Conservation (phyloP, 2,329 filamentous ascomycete species). For the Xylaria sp. region DNA sequence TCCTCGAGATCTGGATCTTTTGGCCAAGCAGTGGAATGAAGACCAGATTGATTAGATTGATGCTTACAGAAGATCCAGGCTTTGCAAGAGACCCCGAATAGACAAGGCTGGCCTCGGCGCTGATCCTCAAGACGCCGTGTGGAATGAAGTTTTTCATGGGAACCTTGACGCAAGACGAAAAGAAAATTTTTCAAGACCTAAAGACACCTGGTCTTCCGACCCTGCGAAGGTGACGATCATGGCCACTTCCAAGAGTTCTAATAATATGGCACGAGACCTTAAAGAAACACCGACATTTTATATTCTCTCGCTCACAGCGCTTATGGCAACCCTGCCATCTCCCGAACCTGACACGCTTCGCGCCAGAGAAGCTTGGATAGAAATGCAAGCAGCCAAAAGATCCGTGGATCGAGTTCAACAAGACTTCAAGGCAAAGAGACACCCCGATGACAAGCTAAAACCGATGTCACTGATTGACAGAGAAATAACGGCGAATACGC, state of each 20-base stretch:
- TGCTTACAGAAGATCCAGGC: slow-evolving; percentile 13
- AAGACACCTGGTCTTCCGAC: slow-evolving; percentile 22
- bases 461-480: not conserved
- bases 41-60: not conserved
- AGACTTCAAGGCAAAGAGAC: not conserved
- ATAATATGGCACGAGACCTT: not conserved
- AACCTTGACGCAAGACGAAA: slow-evolving; percentile 19
- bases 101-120: slow-evolving; percentile 30
- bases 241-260: not conserved
- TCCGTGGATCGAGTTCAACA: not conserved
- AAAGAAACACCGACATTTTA: not conserved
- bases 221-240: slow-evolving; percentile 15
- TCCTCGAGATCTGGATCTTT: too few relatives aligned
- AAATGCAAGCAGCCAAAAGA: not conserved
- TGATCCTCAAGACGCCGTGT: slow-evolving; percentile 29
- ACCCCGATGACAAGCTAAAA: not conserved
- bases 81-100: slow-evolving; percentile 20
- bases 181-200: slow-evolving; percentile 11
- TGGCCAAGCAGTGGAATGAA: too few relatives aligned
- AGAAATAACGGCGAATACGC: not conserved
- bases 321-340: slow-evolving; percentile 2
- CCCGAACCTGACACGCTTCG: slow-evolving; percentile 14
- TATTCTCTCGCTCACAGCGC: slow-evolving; percentile 13
- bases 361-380: slow-evolving; percentile 13
- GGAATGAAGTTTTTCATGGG: slow-evolving; percentile 32